Evolutionary conservation across 441 rosid species (phyloP), one percentile per base, ranked within the genome.

Genomic region (Pelargonium citronellum): DNA sequence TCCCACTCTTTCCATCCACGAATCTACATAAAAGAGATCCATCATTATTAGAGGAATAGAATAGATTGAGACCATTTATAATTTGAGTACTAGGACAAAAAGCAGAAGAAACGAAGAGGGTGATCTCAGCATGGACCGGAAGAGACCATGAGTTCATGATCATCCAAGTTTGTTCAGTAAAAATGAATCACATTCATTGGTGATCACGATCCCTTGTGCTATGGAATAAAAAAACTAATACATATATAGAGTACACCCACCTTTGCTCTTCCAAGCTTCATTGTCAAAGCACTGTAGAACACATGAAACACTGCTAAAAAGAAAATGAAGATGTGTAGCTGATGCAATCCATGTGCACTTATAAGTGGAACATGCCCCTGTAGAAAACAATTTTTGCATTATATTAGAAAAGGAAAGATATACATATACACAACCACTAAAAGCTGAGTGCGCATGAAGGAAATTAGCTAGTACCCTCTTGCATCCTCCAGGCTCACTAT

Each of bases 251-350:
- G 55, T 12, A 49, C 15, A 49, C 55, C 1, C 55, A 89, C 99
- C 96, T 94, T 90, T 60, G 92, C 79, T 71, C 97, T 85, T 68
- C 96, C 96, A 44, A 91, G 96, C 87, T 83, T 75, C 99, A 94
- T 90, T 7, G 97, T 94, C 37, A 84, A 67, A 47, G 81, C 75
- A 74, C 97, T 89, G 74, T 87, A 94, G 27, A 87, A 1, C 47
- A 94, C 96, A 39, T 94, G 97, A 73, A 91, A 79, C 67, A 86
- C 81, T 3, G 99, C 99, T 79, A 94, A 78, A 85, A 94, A 91
- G 87, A 94, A 94, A 53, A 94, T 80, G 73, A 91, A 92, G 62
- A 91, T 86, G 76, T 90, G 99, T 57, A 94, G 72, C 41, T 94
- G 82, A 80, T 94, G 97, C 80, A 94, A 80, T 68, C 88, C 97